Base-by-base conservation (phyloP, 208 protist genomes). In the Acanthamoeba royreba region DNA sequence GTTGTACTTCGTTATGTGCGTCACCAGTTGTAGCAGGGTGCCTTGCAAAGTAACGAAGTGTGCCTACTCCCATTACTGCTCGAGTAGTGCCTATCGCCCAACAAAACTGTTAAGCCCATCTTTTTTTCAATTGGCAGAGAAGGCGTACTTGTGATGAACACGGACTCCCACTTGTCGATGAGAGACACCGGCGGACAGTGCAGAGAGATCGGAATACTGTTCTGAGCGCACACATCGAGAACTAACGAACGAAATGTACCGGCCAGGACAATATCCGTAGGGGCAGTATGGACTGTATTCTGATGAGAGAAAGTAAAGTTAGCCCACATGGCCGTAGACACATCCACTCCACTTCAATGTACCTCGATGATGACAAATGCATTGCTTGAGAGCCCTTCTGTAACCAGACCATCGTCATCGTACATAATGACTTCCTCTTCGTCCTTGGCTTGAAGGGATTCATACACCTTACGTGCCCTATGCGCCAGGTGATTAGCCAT, bases 341-440 rank as follows among this genome's bases (percentile, higher is more conserved):
- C n/a, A n/a, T n/a, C n/a, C n/a, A n/a, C n/a, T n/a, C n/a, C n/a
- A n/a, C n/a, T n/a, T n/a, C n/a, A n/a, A n/a, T n/a, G 19, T n/a
- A 85, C 74, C 43, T 85, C 74, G 25, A 19, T 1, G 74, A 85
- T 85, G 74, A 35, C 74, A 38, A 85, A 85, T 40, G 43, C 74
- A 31, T 85, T 85, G 74, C 74, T 85, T 31, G 74, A 85, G 42
- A 85, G 74, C n/a, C 74, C 74, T 19, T 85, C 74, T 22, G 74
- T 85, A 9, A 85, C 74, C 22, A 85, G 43, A 4, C 74, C 74
- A 0, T 85, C 43, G 0, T 85, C 43, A 45, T 85, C 74, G 22
- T 85, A 85, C 74, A 85, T 85, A 25, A 85, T 85, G 22, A 85
- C 74, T 42, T 85, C 74, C 22, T 85, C 74, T 35, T 85, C 74